phyloP scores from a whole-genome alignment of 257 asterid genomes.

The Solanum paucissectum region DNA sequence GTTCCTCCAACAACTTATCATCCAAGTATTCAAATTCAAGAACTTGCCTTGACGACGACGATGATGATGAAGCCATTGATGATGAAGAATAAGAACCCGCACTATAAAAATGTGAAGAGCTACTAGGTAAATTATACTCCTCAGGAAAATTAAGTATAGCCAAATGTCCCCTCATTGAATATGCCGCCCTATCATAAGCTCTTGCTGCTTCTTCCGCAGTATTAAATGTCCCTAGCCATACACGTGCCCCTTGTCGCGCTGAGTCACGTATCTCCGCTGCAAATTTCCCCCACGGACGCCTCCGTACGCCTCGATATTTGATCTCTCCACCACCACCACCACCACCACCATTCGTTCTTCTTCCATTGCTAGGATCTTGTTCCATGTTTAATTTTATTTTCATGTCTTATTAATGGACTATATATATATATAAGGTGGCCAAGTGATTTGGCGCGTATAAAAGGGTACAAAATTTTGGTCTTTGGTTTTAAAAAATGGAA shows the following conservation, averaged over 20 bases:
- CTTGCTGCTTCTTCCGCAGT: conserved; percentile 69
- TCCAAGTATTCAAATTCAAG: conserved; percentile 61
- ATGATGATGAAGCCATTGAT: background rate
- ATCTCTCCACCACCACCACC: conserved; percentile 24
- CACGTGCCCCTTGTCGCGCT: conserved; percentile 43
- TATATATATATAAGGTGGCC: background rate
- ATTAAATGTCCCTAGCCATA: conserved; percentile 73
- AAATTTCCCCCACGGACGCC: conserved; percentile 78
- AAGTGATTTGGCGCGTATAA: conserved; percentile 33
- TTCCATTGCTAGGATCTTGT: conserved; percentile 11
- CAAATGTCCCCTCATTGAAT: conserved; percentile 56
- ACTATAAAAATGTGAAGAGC: conserved; percentile 49
- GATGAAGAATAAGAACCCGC: conserved; percentile 5
- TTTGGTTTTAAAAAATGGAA: background rate
- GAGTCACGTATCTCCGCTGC: conserved; percentile 87
- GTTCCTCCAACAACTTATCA: conserved; percentile 56
- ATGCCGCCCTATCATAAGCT: conserved; percentile 70
- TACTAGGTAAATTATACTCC: conserved; percentile 51
- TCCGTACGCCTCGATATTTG: conserved; percentile 63
- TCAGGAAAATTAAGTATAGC: conserved; percentile 76
- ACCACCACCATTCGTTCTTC: background rate
- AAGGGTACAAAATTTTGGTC: background rate
- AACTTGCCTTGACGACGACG: conserved; percentile 18
- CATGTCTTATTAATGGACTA: background rate
- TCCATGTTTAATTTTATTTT: background rate